Base-by-base conservation (phyloP, 2,329 filamentous ascomycete genomes). In the Penicillium sp. region DNA sequence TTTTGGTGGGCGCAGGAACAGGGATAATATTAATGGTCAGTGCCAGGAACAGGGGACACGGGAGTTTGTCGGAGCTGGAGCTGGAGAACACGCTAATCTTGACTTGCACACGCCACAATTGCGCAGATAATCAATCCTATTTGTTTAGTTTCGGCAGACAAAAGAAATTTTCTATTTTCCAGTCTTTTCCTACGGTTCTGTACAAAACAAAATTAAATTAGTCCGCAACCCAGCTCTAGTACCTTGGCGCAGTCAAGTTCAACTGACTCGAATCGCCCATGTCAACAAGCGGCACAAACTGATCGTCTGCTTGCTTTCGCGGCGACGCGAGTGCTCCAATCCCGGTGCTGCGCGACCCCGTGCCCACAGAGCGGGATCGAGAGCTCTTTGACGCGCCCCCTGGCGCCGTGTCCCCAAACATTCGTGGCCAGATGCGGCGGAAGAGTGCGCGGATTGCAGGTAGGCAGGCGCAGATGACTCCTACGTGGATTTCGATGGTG, bases 391-490 rank as follows among this genome's bases (percentile, higher is more conserved):
- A 56, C 2, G 26, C 26, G 7, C 15, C 26, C 0, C 21, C 38
- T n/a, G 5, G 7, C 3, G 15, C 29, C n/a, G 73, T 77, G 15
- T 74, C 73, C 8, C 75, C 78, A 56, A 80, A 72, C 1, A 75
- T 44, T n/a, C 64, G 67, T 29, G 79, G 78, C 49, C 75, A 76
- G 11, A 75, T 38, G 17, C 71, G 74, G n/a, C 76, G 72, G 30
- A 81, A 69, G 3, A 81, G 69, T 1, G 76, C 71, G 38, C 77
- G 75, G 17, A 81, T 68, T 1, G 72, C 71, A 0, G 73, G 73
- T 7, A 75, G 56, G 51, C 73, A 75, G 0, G 72, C 71, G 56
- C 72, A 73, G 49, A 75, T 71, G 19, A 75, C 62, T 4, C 71
- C 72, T 3, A 75, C 69, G 23, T 74, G 64, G 30, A 66, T 63